These are phyloP conservation scores for Candolleomyces efflorescens DNA, from an alignment of 768 basidiomycete species.

Conservation along the genomic window DNA sequence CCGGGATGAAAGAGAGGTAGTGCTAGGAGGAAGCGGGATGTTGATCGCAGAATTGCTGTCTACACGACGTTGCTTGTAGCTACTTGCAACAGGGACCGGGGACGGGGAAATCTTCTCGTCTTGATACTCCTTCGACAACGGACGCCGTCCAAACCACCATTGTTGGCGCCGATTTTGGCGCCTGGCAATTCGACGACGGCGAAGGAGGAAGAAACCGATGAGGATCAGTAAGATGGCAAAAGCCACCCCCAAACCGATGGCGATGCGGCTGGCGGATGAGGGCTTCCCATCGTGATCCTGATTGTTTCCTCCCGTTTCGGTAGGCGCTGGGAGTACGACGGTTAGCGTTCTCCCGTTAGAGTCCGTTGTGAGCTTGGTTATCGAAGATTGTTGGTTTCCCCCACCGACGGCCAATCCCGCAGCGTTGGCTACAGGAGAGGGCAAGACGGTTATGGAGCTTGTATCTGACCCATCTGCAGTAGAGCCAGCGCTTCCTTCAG, in stretches of 20 bases:
- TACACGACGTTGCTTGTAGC: conserved; percentile 34
- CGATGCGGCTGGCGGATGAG: conserved; percentile 9
- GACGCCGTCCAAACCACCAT: conserved; percentile 40
- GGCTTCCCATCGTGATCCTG: not conserved
- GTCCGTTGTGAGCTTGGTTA: not conserved
- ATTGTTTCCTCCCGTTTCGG: not conserved
- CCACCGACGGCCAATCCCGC: not conserved
- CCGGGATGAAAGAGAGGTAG: conserved; percentile 37
- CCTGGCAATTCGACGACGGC: conserved; percentile 42
- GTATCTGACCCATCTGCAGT: too few relatives aligned
- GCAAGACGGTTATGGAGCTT: too few relatives aligned
- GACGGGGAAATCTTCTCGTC: conserved; percentile 15
- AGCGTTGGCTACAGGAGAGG: not conserved
- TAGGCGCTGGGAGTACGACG: not conserved
- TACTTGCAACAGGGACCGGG: conserved; percentile 37
- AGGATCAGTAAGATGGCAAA: conserved; percentile 30
- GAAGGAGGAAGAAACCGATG: conserved; percentile 25
- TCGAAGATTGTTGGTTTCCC: not conserved
- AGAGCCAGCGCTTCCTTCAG: too few relatives aligned
- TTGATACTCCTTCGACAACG: conserved; percentile 20
- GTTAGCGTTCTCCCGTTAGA: not conserved
- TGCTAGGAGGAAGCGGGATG: conserved; percentile 25
- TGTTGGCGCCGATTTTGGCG: conserved; percentile 39
- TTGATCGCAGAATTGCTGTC: too few relatives aligned
- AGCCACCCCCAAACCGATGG: conserved; percentile 42